These are phyloP conservation scores for Kodamaea suecica DNA, from an alignment of 1,139 yeast species.

Conservation along the genomic window DNA sequence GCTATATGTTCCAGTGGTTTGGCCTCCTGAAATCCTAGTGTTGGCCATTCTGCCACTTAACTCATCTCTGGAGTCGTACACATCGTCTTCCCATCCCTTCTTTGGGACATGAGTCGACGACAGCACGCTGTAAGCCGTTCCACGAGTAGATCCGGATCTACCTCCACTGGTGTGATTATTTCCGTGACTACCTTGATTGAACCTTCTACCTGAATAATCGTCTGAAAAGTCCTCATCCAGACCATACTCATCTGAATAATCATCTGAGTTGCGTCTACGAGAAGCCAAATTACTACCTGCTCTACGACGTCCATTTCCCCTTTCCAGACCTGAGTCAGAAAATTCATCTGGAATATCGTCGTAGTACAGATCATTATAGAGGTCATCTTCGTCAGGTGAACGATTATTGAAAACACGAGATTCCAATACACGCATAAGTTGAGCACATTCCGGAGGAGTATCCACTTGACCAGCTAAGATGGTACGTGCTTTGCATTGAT, in stretches of 20 bases:
- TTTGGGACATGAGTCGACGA: constrained; percentile 16
- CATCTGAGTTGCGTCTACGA: constrained; percentile 38
- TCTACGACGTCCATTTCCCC: constrained; percentile 20
- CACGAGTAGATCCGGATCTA: constrained; percentile 3
- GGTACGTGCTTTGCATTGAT: constrained; percentile 76
- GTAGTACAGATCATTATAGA: constrained; percentile 56
- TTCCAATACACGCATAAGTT: constrained; percentile 81
- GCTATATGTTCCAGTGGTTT: constrained; percentile 13
- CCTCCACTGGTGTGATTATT: constrained; percentile 8
- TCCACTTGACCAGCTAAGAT: constrained; percentile 84
- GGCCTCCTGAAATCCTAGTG: constrained; percentile 25
- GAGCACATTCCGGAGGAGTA: constrained; percentile 90
- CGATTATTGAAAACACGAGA: constrained; percentile 76
- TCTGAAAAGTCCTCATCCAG: constrained; percentile 32
- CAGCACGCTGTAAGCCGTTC: constrained; percentile 5
- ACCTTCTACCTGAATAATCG: constrained; percentile 5
- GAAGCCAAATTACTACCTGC: constrained; percentile 17
- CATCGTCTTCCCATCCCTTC: constrained; percentile 80
- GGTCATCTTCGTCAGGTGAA: constrained; percentile 47
- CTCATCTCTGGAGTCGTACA: constrained; percentile 54
- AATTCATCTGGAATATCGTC: constrained; percentile 74
- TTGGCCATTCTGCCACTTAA: constrained; percentile 31
- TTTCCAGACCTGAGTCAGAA: constrained; percentile 44
- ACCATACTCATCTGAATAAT: constrained; percentile 39
- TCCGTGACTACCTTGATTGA: neutral